These are phyloP conservation scores for Serendipita sp. DNA, from an alignment of 768 basidiomycete genomes.

Conservation along the genomic window DNA sequence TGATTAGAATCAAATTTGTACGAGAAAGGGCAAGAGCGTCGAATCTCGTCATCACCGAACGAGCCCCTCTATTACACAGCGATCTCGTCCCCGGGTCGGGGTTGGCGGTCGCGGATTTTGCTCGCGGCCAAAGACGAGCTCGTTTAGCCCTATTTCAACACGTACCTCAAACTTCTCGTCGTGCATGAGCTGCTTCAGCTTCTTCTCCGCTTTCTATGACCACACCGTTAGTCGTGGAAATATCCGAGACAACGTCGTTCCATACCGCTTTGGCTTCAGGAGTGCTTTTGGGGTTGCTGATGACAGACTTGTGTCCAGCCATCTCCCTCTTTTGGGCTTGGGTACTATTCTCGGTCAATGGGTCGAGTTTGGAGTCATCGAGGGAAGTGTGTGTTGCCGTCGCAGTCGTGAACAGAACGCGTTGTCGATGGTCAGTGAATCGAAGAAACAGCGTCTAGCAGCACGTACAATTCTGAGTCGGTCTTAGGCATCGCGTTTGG, in stretches of 20 bases:
- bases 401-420: background rate
- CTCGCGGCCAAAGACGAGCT: too few relatives aligned
- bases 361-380: background rate
- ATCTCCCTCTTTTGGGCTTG: conserved; percentile 7
- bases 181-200: conserved; percentile 6
- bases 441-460: background rate
- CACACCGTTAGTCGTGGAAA: background rate
- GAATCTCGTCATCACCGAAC: background rate
- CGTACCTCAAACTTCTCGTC: conserved; percentile 9
- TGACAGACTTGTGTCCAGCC: conserved; percentile 6
- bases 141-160: background rate
- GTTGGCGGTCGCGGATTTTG: too few relatives aligned
- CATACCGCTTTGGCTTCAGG: conserved; percentile 6
- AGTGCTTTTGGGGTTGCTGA: conserved; percentile 6
- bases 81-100: too few relatives aligned
- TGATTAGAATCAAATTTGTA: too few relatives aligned
- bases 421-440: background rate
- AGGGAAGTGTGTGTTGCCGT: background rate
- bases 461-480: background rate
- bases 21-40: too few relatives aligned
- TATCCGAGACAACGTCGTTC: background rate
- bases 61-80: too few relatives aligned
- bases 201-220: conserved; percentile 3
- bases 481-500: conserved; percentile 1
- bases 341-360: background rate